Evolutionary conservation across 805 yeast species (phyloP).

Genomic region (Henningerozyma blattae): DNA sequence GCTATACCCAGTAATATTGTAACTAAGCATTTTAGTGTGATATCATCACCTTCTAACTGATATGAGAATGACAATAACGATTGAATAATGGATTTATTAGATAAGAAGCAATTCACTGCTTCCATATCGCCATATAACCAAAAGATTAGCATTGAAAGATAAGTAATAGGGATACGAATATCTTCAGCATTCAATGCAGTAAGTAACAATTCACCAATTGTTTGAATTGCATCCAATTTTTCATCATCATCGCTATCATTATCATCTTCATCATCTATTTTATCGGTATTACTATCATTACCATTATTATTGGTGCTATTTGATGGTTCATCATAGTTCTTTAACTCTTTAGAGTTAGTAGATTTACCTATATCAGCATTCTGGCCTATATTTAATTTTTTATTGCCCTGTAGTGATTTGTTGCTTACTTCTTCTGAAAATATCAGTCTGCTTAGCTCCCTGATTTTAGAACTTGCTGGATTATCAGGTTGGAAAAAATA

Average conservation of each 20-base stretch:
- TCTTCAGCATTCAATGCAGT: slow-evolving; percentile 52
- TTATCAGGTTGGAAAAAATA: slow-evolving; percentile 33
- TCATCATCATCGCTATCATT: slow-evolving; percentile 35
- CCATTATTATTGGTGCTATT: too few species aligned
- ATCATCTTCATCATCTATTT: slow-evolving; percentile 23
- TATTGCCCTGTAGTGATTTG: background rate
- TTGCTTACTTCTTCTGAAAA: slow-evolving; percentile 21
- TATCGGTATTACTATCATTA: too few species aligned
- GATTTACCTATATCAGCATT: slow-evolving; percentile 27
- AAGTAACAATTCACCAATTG: slow-evolving; percentile 62
- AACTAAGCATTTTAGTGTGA: slow-evolving; percentile 60
- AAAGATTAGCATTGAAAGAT: slow-evolving; percentile 55
- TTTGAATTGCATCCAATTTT: slow-evolving; percentile 56
- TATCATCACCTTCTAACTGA: slow-evolving; percentile 37
- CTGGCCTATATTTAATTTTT: too few species aligned
- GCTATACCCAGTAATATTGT: slow-evolving; percentile 60
- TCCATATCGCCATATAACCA: slow-evolving; percentile 71
- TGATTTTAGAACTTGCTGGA: slow-evolving; percentile 39
- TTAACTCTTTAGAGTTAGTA: background rate
- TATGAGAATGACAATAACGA: slow-evolving; percentile 57
- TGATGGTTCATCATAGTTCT: too few species aligned
- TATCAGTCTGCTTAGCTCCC: slow-evolving; percentile 36
- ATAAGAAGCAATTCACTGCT: slow-evolving; percentile 65
- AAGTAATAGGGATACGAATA: slow-evolving; percentile 67
- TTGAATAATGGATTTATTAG: slow-evolving; percentile 53